Evolutionary conservation across 495 filamentous ascomycete species (phyloP), one percentile per base, ranked within the genome.

Genomic region (Bryoglossum gracile): DNA sequence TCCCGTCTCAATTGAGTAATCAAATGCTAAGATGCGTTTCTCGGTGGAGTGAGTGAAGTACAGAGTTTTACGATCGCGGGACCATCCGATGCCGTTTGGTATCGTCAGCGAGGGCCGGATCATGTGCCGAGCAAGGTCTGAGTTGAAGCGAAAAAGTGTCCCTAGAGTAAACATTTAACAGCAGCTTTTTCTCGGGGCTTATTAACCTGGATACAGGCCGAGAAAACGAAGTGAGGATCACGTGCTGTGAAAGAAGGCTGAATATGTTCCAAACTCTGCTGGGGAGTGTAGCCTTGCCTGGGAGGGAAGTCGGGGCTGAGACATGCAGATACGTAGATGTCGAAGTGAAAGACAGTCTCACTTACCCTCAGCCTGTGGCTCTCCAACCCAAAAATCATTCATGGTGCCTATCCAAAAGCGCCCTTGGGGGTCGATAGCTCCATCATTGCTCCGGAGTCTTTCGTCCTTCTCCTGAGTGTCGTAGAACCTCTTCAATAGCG

Each of bases 371-470:
- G 70, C 57, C 59, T 72, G 62, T 42, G 71, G 66, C 32, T 67
- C 63, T 14, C 72, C 72, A 39, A 73, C 54, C 39, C 68, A 67
- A 61, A 78, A 74, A 57, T 95, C 89, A 54, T 86, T 90, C 88
- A 95, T 94, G 30, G 79, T 75, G n/a, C 88, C 86, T 8, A 86
- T 74, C 87, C 89, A 95, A 65, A 90, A 91, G 35, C 89, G 72
- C 42, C 89, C 90, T 45, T 82, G 70, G 34, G 80, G 82, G 61
- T 95, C 89, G 44, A 86, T 80, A 5, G 78, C 82, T 32, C 89
- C 90, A 59, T 95, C 89, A 60, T 95, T 95, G 66, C 73, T 74
- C 42, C 83, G 69, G 55, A 83, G 55, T 34, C 75, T 64, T 42
- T 62, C 65, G 62, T 71, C 67, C 14, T 60, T 60, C 38, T 75